Evolutionary conservation across 73 alveolate genomes (phyloP).

Genomic region (Paramecium sonneborni): DNA sequence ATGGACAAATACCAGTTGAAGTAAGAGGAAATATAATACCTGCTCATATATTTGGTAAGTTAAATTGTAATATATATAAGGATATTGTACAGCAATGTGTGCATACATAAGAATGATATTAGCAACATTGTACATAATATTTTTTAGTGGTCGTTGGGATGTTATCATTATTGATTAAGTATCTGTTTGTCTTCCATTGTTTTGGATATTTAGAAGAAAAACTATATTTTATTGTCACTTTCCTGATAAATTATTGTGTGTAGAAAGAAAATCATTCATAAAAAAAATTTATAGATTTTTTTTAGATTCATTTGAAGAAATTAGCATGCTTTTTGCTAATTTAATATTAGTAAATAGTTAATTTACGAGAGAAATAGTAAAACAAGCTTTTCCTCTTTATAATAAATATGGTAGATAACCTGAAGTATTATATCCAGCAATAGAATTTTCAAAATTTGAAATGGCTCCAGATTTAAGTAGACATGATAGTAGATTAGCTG

Average conservation of each 20-base stretch:
- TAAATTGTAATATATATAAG: background rate
- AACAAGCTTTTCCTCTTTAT: slow-evolving; percentile 68
- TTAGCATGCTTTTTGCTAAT: slow-evolving; percentile 77
- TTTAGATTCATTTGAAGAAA: slow-evolving; percentile 81
- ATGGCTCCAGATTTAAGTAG: background rate
- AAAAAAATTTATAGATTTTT: slow-evolving; percentile 91
- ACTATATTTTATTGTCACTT: slow-evolving; percentile 97
- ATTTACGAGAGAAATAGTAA: slow-evolving; percentile 76
- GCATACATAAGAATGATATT: slow-evolving; percentile 91
- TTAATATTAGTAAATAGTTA: slow-evolving; percentile 78
- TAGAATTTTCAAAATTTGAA: slow-evolving; percentile 62
- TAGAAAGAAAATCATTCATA: slow-evolving; percentile 79
- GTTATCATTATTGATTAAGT: slow-evolving; percentile 94
- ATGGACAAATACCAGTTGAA: slow-evolving; percentile 84
- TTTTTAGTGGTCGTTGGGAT: slow-evolving; percentile 93
- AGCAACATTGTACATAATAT: slow-evolving; percentile 91
- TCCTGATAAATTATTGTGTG: slow-evolving; percentile 97
- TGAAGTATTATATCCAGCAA: slow-evolving; percentile 86
- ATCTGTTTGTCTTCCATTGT: slow-evolving; percentile 90
- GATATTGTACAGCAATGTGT: slow-evolving; percentile 88
- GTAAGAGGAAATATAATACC: slow-evolving; percentile 93
- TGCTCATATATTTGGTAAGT: slow-evolving; percentile 79
- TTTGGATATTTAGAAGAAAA: slow-evolving; percentile 78
- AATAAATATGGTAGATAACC: slow-evolving; percentile 69
- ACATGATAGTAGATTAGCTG: slow-evolving; percentile 33